phyloP scores from a whole-genome alignment of 2,329 filamentous ascomycete species.

The Trichoderma aggressivum region DNA sequence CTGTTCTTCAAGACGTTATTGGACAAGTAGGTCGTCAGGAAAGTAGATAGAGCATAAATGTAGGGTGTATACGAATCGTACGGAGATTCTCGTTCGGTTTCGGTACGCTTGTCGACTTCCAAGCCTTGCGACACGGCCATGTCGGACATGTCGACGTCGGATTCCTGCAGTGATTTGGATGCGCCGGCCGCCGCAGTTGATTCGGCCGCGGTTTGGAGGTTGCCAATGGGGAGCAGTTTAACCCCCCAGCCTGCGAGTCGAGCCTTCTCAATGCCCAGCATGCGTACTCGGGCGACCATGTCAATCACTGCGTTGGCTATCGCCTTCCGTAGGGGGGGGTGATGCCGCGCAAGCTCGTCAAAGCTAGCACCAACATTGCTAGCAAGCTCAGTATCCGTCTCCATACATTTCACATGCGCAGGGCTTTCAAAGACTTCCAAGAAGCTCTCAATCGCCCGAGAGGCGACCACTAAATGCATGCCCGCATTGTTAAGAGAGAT shows the following conservation, averaged over 20 bases:
- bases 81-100: conserved; percentile 26
- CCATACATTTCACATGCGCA: conserved; percentile 80
- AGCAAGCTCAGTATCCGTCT: conserved; percentile 66
- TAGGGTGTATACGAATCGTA: conserved; percentile 58
- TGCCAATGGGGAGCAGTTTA: conserved; percentile 66
- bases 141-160: conserved; percentile 67
- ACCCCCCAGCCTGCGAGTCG: conserved; percentile 69
- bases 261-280: conserved; percentile 69
- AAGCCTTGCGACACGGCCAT: conserved; percentile 29
- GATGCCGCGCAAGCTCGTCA: conserved; percentile 91
- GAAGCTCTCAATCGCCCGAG: conserved; percentile 77
- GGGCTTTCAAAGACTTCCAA: conserved; percentile 97
- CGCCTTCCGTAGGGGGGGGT: conserved; percentile 74
- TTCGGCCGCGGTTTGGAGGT: conserved; percentile 50
- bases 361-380: conserved; percentile 77
- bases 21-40: conserved; percentile 70
- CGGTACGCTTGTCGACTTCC: conserved; percentile 18
- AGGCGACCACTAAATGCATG: conserved; percentile 81
- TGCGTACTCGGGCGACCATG: conserved; percentile 79
- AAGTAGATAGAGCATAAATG: conserved; percentile 71
- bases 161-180: conserved; percentile 34
- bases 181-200: conserved; percentile 38
- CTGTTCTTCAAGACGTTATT: conserved; percentile 68
- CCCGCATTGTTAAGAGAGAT: conserved; percentile 89
- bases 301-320: conserved; percentile 84